Percentiles rank a stretch among this genome's conserved stretches.
Conservation (phyloP, 768 basidiomycete genomes). For the Serpula lacrymans region DNA sequence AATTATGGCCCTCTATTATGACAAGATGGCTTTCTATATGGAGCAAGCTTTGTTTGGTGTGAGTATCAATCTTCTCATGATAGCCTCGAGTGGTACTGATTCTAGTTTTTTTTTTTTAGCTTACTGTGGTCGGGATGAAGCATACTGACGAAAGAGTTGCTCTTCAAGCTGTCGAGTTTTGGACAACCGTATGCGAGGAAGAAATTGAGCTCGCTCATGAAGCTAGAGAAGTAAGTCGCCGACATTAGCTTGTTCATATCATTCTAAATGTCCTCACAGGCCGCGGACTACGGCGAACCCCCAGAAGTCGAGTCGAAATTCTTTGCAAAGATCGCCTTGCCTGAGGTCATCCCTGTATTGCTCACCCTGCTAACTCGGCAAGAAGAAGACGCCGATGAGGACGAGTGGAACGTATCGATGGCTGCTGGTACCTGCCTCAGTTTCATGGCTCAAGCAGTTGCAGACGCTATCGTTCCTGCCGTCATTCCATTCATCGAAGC, state of each 20-base stretch:
- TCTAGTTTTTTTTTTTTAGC: constrained; percentile 48
- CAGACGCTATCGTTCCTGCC: constrained; percentile 85
- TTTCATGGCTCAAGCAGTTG: constrained; percentile 85
- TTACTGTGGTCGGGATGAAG: constrained; percentile 98
- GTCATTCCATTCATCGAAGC: constrained; percentile 98
- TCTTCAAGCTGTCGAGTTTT: constrained; percentile 96
- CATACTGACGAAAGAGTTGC: constrained; percentile 88
- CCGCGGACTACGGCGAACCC: constrained; percentile 83
- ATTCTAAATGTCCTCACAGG: constrained; percentile 42
- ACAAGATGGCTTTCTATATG: constrained; percentile 99
- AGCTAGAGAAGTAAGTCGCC: constrained; percentile 71
- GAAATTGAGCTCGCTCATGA: constrained; percentile 92
- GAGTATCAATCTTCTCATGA: constrained; percentile 28
- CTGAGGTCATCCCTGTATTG: constrained; percentile 92
- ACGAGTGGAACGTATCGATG: constrained; percentile 99
- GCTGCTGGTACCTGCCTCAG: constrained; percentile 90
- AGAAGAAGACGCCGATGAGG: constrained; percentile 96
- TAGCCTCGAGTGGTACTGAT: constrained; percentile 13
- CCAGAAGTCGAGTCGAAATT: constrained; percentile 84
- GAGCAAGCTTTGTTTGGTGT: constrained; percentile 97
- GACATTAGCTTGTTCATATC: not conserved
- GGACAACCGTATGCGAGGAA: constrained; percentile 98
- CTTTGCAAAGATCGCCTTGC: constrained; percentile 92
- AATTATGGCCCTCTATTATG: constrained; percentile 98
- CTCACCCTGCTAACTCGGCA: constrained; percentile 86